Evolutionary conservation across 179 eudicot genomes (phyloP), one percentile per base, ranked within the genome.

Genomic region (Beta corolliflora): DNA sequence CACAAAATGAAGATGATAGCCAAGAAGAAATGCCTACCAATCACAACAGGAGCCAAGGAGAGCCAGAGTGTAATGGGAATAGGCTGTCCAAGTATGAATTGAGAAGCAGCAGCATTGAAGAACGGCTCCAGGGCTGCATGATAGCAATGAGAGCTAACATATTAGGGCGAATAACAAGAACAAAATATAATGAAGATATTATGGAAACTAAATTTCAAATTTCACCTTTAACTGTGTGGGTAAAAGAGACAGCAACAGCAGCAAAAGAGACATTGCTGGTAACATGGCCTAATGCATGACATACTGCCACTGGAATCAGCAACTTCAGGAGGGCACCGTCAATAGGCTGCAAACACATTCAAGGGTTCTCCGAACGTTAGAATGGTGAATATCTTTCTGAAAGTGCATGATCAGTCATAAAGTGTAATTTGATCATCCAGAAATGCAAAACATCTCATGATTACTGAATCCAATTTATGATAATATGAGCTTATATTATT

Each of bases 31-130:
- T 18, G 81, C 90, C 23, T 87, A 95, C 99, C 99, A 74, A 95
- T 23, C 19, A 95, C 99, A 44, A 95, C 99, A 0, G 99, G 99
- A 80, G 94, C 94, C 82, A 95, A 86, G 45, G 99, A 95, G 71
- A 94, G 87, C 99, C 99, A 95, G 5, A 95, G 87, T 66, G 94
- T 83, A 41, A 90, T 21, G 19, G 99, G 99, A 65, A 95, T 92
- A 12, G 80, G 73, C 69, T 95, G 99, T 82, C 99, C 99, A 58
- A 95, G 95, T 11, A 95, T 79, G 87, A 95, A 95, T 71, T 95
- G 98, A 80, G 99, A 94, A 87, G 99, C 99, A 86, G 98, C 93
- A 82, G 99, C 99, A 82, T 95, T 95, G 93, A 95, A 95, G 90
- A 95, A 95, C 75, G 99, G 99, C 91, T 95, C 99, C 68, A 95